A percentile compares a stretch with the other conserved stretches of the same genome.
Conservation (phyloP, 768 basidiomycete genomes). For the Mycena galericulata region DNA sequence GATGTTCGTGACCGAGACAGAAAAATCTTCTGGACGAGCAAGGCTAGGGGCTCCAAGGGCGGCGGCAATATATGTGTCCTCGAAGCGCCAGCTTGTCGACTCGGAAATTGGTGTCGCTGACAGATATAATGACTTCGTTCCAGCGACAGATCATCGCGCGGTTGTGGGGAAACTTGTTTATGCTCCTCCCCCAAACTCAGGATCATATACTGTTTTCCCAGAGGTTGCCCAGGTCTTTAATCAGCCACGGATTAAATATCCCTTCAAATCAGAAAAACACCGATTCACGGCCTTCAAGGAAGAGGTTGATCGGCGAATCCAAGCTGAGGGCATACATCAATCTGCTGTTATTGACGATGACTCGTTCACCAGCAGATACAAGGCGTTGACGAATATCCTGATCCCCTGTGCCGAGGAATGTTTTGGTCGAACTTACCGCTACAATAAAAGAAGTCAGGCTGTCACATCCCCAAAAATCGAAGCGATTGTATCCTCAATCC, state of each 20-base stretch:
- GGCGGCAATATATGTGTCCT: conserved; percentile 9
- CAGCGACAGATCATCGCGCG: not conserved
- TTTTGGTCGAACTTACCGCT: conserved; percentile 3
- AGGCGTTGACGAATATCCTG: not conserved
- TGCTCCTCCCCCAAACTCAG: not conserved
- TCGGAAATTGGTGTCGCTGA: not conserved
- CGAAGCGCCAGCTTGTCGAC: not conserved
- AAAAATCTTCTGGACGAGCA: not conserved
- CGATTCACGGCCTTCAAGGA: not conserved
- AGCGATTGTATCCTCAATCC: not conserved
- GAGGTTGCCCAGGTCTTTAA: not conserved
- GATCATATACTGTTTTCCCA: not conserved
- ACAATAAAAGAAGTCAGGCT: not conserved
- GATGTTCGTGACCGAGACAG: not conserved
- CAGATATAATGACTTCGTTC: not conserved
- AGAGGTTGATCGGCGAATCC: not conserved
- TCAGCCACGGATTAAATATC: conserved; percentile 9
- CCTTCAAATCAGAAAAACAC: not conserved
- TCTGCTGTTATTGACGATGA: conserved; percentile 1
- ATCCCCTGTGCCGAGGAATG: conserved; percentile 1
- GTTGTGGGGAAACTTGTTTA: not conserved
- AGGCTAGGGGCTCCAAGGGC: not conserved
- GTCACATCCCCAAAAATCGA: conserved; percentile 8
- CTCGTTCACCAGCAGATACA: not conserved
- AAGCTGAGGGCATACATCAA: not conserved